These are phyloP conservation scores for Claviceps digitariae DNA, from an alignment of 2,329 filamentous ascomycete species.

Conservation along the genomic window DNA sequence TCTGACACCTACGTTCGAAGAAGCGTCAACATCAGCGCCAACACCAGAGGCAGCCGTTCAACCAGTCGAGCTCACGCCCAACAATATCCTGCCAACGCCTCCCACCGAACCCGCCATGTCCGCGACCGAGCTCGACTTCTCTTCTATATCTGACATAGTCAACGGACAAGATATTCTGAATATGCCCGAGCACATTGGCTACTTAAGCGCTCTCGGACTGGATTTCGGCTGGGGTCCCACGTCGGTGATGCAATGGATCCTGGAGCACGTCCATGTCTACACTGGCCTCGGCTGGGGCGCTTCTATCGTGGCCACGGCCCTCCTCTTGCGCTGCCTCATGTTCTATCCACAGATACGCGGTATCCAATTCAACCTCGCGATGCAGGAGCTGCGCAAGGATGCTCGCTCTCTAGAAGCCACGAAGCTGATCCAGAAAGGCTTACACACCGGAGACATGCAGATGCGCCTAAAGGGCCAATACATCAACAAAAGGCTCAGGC, in stretches of 20 bases:
- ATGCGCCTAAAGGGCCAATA: slow-evolving; percentile 22
- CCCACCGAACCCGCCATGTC: slow-evolving; percentile 12
- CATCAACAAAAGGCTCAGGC: slow-evolving; percentile 22
- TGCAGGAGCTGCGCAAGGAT: slow-evolving; percentile 42
- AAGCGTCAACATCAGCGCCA: slow-evolving; percentile 4
- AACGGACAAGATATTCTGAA: slow-evolving; percentile 34
- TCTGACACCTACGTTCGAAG: slow-evolving; percentile 7
- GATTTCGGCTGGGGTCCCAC: slow-evolving; percentile 81
- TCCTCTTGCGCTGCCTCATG: slow-evolving; percentile 50
- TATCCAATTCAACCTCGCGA: slow-evolving; percentile 33
- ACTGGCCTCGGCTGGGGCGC: slow-evolving; percentile 70
- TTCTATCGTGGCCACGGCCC: slow-evolving; percentile 52
- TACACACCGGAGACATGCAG: slow-evolving; percentile 28
- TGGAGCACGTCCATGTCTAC: slow-evolving; percentile 76
- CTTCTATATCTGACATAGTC: slow-evolving; percentile 21
- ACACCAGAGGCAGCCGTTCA: slow-evolving; percentile 4
- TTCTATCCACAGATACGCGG: slow-evolving; percentile 43
- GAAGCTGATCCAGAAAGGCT: slow-evolving; percentile 35
- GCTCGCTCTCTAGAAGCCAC: slow-evolving; percentile 37
- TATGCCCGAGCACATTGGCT: slow-evolving; percentile 67
- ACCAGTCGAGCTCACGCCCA: slow-evolving; percentile 5
- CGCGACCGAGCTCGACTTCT: slow-evolving; percentile 20
- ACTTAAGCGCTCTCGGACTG: slow-evolving; percentile 67
- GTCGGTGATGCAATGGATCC: slow-evolving; percentile 53
- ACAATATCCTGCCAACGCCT: slow-evolving; percentile 7